Percentiles rank a stretch among this genome's conserved stretches.
phyloP scores from a whole-genome alignment of 2,329 filamentous ascomycete genomes.

The Lachnellula subtilissima region DNA sequence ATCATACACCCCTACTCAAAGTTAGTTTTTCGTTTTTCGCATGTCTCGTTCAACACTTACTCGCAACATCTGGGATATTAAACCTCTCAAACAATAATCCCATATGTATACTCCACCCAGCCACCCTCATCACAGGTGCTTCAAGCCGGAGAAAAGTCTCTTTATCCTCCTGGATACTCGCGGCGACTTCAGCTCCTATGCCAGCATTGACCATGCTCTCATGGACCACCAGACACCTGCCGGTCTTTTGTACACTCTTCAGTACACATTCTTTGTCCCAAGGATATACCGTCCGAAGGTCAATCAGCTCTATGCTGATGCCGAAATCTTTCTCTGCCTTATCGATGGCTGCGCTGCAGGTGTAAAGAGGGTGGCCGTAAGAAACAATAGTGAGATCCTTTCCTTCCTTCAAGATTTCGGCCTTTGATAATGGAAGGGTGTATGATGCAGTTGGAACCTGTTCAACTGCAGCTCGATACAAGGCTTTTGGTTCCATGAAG shows the following conservation, averaged over 20 bases:
- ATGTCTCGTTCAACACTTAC: conserved; percentile 42
- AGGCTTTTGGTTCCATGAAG: conserved; percentile 71
- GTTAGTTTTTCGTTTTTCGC: conserved; percentile 11
- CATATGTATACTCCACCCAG: conserved; percentile 65
- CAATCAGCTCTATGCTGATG: conserved; percentile 63
- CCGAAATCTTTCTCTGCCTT: conserved; percentile 64
- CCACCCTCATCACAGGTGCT: conserved; percentile 64
- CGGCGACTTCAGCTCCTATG: conserved; percentile 67
- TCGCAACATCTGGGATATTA: conserved; percentile 64
- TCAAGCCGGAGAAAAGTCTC: conserved; percentile 63
- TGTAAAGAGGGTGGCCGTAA: conserved; percentile 68
- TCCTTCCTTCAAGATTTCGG: conserved; percentile 62
- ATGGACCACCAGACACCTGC: conserved; percentile 65
- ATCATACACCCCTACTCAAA: conserved; percentile 31
- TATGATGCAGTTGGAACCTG: conserved; percentile 67
- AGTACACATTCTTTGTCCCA: conserved; percentile 66
- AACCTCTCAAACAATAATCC: conserved; percentile 61
- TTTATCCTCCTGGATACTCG: conserved; percentile 59
- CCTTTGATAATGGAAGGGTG: conserved; percentile 62
- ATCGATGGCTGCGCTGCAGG: conserved; percentile 60
- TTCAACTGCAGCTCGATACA: conserved; percentile 69
- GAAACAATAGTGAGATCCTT: conserved; percentile 64
- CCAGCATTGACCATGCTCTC: conserved; percentile 73
- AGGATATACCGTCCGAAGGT: conserved; percentile 66
- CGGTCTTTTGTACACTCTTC: conserved; percentile 65